phyloP scores from a whole-genome alignment of 345 rosid species.

The Pistacia integerrima region DNA sequence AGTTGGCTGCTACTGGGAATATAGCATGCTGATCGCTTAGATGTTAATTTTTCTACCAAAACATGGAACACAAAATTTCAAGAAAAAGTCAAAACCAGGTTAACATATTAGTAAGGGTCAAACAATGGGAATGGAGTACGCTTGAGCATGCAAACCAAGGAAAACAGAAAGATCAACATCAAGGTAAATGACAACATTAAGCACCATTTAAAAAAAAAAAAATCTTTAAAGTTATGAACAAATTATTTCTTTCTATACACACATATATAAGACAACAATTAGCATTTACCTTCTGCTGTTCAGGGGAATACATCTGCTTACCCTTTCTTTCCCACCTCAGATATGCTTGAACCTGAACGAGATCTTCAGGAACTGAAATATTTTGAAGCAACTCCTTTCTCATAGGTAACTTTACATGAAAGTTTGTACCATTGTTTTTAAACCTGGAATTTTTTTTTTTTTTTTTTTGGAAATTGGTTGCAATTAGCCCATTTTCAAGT shows the following conservation, averaged over 20 bases:
- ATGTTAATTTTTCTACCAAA: neutral
- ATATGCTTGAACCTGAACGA: conserved; percentile 93
- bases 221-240: no score
- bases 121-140: neutral
- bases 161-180: neutral
- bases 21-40: neutral
- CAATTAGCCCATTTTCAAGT: conserved; percentile 13
- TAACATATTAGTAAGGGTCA: neutral
- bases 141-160: neutral
- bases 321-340: conserved; percentile 98
- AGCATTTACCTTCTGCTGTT: conserved; percentile 66
- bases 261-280: neutral
- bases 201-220: no score
- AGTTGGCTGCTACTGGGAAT: neutral
- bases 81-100: neutral
- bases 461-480: neutral
- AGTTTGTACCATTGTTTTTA: conserved; percentile 83
- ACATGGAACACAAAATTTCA: neutral
- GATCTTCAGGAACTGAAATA: conserved; percentile 83
- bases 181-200: no score
- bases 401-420: conserved; percentile 66
- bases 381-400: conserved; percentile 44
- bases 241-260: no score
- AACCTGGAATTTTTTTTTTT: conserved; percentile 50
- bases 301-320: conserved; percentile 80